Evolutionary conservation across 179 eudicot genomes (phyloP), one percentile per base, ranked within the genome.

Genomic region (Camellia oleifera): DNA sequence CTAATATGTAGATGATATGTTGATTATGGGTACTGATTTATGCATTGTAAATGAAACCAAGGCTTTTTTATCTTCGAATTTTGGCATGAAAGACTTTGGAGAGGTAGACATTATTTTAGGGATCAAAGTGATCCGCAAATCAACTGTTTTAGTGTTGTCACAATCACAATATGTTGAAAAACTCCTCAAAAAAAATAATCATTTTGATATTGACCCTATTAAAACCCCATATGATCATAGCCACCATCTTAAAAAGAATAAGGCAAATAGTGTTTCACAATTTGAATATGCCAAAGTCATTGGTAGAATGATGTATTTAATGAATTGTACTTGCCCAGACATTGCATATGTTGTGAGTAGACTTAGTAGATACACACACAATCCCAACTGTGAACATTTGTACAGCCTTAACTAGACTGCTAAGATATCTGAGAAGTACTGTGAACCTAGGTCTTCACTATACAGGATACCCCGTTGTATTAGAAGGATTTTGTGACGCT

Each of bases 111-210:
- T 78, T 6, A 78, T 53, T 56, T 10, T 77, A 0, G 74, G 11
- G 2, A 66, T 77, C 17, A 77, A 66, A 52, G 18, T 77, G 11
- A 66, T 3, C 40, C 5, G 17, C 4, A 2, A 4, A 12, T 0
- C 8, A 2, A 2, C 52, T 23, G 65, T 63, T 11, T 23, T 48
- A 15, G 4, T 52, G 0, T 9, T 77, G 1, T 52, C 73, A 13
- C 64, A 65, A 66, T 18, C 73, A 2, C 80, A 77, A 14, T 67
- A 53, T 64, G 15, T 78, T 23, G 6, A 78, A 14, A 67, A 54
- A 26, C 18, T 67, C 2, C 65, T 78, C 23, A 58, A 32, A 0
- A 78, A 68, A 44, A 54, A 52, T 3, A 57, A 68, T 7, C 10
- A 11, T 14, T 56, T 5, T 57, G 50, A 69, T 68, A 6, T 50